Conservation (phyloP, 2,329 filamentous ascomycete genomes). For the Zasmidium citrigriseum region DNA sequence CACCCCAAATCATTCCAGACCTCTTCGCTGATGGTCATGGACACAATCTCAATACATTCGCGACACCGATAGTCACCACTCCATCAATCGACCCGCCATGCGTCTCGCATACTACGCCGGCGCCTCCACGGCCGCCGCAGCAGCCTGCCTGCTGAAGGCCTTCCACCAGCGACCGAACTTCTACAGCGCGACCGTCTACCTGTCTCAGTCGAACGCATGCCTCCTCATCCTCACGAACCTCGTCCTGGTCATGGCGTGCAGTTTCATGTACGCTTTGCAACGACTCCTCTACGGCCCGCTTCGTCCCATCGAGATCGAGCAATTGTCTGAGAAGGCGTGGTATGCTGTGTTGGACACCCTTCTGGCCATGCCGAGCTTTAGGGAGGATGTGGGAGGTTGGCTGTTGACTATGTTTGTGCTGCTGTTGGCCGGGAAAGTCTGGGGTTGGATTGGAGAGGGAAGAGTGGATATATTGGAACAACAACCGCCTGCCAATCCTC, state of each 20-base stretch:
- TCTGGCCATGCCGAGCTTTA: conserved; percentile 96
- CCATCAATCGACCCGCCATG: conserved; percentile 24
- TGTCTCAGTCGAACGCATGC: conserved; percentile 94
- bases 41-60: conserved; percentile 3
- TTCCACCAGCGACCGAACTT: conserved; percentile 96
- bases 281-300: conserved; percentile 87
- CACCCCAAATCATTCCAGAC: conserved; percentile 8
- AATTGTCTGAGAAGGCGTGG: conserved; percentile 97
- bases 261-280: conserved; percentile 83
- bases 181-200: conserved; percentile 95
- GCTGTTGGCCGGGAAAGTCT: conserved; percentile 90
- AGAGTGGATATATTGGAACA: conserved; percentile 93
- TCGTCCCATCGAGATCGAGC: conserved; percentile 91
- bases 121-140: conserved; percentile 78
- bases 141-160: conserved; percentile 80
- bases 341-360: conserved; percentile 97
- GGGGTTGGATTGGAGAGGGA: conserved; percentile 97
- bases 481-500: conserved; percentile 85
- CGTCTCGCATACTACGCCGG: conserved; percentile 37
- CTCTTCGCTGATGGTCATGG: conserved; percentile 32
- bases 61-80: conserved; percentile 1
- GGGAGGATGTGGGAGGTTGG: conserved; percentile 91
- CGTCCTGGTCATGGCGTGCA: conserved; percentile 76
- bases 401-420: conserved; percentile 96
- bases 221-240: conserved; percentile 93